Evolutionary conservation across 139 green algal genomes (phyloP).

Genomic region (Zygnema circumcarinatum): DNA sequence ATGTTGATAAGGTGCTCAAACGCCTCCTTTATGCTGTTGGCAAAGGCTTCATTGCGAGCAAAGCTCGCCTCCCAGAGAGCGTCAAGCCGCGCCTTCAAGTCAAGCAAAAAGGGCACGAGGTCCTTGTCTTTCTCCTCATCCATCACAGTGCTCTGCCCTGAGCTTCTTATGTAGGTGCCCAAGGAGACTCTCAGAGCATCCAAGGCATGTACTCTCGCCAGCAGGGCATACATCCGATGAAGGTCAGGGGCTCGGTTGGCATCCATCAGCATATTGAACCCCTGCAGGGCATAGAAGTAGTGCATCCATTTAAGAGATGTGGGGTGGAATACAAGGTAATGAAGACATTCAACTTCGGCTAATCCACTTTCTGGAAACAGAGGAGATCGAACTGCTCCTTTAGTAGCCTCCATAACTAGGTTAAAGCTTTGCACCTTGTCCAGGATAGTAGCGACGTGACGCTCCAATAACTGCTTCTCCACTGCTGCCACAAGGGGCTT

Average conservation of each 20-base stretch:
- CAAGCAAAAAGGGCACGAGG: slow-evolving; percentile 87
- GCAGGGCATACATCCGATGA: slow-evolving; percentile 79
- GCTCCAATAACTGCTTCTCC: slow-evolving; percentile 80
- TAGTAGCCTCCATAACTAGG: no score
- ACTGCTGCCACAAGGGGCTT: slow-evolving; percentile 76
- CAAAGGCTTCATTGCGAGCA: slow-evolving; percentile 73
- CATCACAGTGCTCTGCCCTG: slow-evolving; percentile 76
- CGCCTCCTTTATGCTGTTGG: slow-evolving; percentile 82
- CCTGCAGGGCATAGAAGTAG: slow-evolving; percentile 49
- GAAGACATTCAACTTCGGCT: no score
- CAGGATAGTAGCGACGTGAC: slow-evolving; percentile 73
- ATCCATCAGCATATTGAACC: slow-evolving; percentile 80
- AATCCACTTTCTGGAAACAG: no score
- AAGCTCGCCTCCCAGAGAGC: slow-evolving; percentile 63
- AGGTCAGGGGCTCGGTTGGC: slow-evolving; percentile 78
- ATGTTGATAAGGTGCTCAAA: slow-evolving; percentile 95
- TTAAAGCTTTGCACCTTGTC: slow-evolving; percentile 67
- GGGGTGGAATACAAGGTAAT: no score
- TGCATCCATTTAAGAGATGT: no score
- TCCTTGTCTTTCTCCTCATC: slow-evolving; percentile 92
- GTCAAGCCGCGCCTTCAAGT: slow-evolving; percentile 82
- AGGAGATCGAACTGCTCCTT: no score
- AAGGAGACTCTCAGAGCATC: slow-evolving; percentile 78
- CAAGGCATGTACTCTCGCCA: slow-evolving; percentile 68
- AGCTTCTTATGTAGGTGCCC: slow-evolving; percentile 75